Evolutionary conservation across 495 filamentous ascomycete species (phyloP).

Genomic region (Penicillium bovifimosum): DNA sequence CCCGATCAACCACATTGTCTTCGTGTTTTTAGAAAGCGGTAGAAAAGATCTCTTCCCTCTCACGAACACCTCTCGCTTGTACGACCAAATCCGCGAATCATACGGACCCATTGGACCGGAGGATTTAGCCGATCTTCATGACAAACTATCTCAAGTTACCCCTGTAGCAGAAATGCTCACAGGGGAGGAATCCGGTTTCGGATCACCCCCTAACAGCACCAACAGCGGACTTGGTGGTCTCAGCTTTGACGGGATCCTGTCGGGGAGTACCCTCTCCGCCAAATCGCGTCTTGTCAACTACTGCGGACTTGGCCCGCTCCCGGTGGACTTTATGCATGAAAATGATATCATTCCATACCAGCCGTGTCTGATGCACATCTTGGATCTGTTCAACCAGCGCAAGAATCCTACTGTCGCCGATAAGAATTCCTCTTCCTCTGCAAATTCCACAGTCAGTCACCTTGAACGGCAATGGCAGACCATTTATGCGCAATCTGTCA

Average conservation of each 20-base stretch:
- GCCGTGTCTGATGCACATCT: conserved; percentile 42
- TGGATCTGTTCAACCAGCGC: conserved; percentile 37
- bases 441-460: conserved; percentile 3
- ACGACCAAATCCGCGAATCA: conserved; percentile 38
- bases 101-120: conserved; percentile 28
- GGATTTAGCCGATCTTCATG: conserved; percentile 19
- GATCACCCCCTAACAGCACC: neutral
- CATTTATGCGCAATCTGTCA: conserved; percentile 41
- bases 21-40: conserved; percentile 42
- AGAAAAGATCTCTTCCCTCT: conserved; percentile 45
- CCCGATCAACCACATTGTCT: conserved; percentile 37
- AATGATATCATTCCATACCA: conserved; percentile 40
- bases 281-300: conserved; percentile 42
- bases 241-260: conserved; percentile 37
- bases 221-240: conserved; percentile 28
- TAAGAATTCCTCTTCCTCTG: neutral
- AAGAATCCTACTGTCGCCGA: conserved; percentile 9
- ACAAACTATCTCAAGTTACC: conserved; percentile 18
- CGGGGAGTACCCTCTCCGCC: conserved; percentile 39
- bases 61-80: conserved; percentile 32
- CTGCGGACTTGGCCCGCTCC: conserved; percentile 41
- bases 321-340: conserved; percentile 43
- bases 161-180: conserved; percentile 27
- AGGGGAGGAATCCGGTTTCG: conserved; percentile 30
- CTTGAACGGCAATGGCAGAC: conserved; percentile 34